Evolutionary conservation across 805 yeast genomes (phyloP).

Genomic region (Barnettozyma californica): DNA sequence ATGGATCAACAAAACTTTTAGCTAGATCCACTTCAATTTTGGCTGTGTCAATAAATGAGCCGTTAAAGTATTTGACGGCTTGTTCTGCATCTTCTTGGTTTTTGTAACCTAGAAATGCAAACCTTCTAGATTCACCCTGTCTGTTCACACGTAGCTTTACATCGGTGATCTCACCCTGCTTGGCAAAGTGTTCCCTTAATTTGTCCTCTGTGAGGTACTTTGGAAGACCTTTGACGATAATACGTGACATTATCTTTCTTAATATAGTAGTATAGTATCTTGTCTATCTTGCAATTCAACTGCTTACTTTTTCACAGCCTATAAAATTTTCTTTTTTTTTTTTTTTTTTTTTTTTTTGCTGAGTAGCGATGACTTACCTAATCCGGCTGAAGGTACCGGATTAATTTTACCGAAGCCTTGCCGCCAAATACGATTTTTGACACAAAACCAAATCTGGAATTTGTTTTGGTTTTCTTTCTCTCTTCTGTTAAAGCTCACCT

Average conservation of each 20-base stretch:
- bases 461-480: too few species aligned
- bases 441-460: conserved; percentile 8
- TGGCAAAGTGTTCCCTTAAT: conserved; percentile 56
- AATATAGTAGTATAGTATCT: too few species aligned
- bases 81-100: conserved; percentile 66
- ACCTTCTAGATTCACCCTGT: conserved; percentile 83
- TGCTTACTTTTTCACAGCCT: background rate
- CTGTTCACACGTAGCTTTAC: conserved; percentile 76
- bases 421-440: background rate
- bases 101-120: conserved; percentile 88
- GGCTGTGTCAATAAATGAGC: conserved; percentile 78
- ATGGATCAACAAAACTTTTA: conserved; percentile 78
- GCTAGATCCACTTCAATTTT: conserved; percentile 77
- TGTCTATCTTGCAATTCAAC: too few species aligned
- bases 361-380: background rate
- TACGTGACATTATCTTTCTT: conserved; percentile 73
- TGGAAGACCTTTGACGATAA: conserved; percentile 89
- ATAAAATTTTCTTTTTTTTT: background rate
- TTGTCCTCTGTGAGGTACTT: conserved; percentile 69
- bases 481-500: background rate
- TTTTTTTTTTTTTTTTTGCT: background rate
- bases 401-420: background rate
- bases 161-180: conserved; percentile 72
- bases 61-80: conserved; percentile 72
- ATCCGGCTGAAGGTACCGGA: background rate